These are phyloP conservation scores for Capsicum pubescens DNA, from an alignment of 257 asterid genomes.

Conservation along the genomic window DNA sequence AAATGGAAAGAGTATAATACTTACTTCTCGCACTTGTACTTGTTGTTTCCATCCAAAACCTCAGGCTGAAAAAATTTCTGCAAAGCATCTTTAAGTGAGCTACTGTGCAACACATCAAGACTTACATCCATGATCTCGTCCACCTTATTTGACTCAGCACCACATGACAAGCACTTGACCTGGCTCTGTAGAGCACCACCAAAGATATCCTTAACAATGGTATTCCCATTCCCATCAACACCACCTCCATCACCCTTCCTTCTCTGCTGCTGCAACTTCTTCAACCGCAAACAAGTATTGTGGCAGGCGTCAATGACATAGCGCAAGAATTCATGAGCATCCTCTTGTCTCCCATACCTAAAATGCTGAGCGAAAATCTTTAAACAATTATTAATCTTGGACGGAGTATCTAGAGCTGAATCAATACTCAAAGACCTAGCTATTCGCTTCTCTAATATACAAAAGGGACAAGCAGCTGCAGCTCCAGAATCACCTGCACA, in stretches of 20 bases:
- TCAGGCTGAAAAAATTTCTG: slow-evolving; percentile 92
- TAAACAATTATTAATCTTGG: slow-evolving; percentile 71
- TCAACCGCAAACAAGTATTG: slow-evolving; percentile 84
- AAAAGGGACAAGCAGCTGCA: slow-evolving; percentile 82
- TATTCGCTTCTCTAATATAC: slow-evolving; percentile 86
- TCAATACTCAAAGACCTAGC: slow-evolving; percentile 76
- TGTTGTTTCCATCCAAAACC: slow-evolving; percentile 89
- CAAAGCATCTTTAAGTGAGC: slow-evolving; percentile 83
- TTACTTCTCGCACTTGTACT: slow-evolving; percentile 92
- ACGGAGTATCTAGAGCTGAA: slow-evolving; percentile 66
- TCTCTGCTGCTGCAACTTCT: slow-evolving; percentile 75
- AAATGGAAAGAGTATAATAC: slow-evolving; percentile 36
- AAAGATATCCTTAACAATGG: slow-evolving; percentile 87
- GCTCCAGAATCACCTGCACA: slow-evolving; percentile 71
- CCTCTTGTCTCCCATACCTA: slow-evolving; percentile 89
- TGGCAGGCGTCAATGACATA: slow-evolving; percentile 98
- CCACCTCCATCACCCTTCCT: slow-evolving; percentile 61
- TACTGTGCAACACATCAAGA: slow-evolving; percentile 86
- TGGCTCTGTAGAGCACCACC: slow-evolving; percentile 97
- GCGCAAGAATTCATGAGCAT: slow-evolving; percentile 97
- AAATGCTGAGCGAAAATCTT: slow-evolving; percentile 85
- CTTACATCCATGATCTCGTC: slow-evolving; percentile 99
- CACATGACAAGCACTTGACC: slow-evolving; percentile 95
- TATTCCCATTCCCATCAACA: slow-evolving; percentile 58
- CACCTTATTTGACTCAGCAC: slow-evolving; percentile 91